Evolutionary conservation across 352 stramenopile genomes (phyloP).

Genomic region (Phytophthora citrophthora): DNA sequence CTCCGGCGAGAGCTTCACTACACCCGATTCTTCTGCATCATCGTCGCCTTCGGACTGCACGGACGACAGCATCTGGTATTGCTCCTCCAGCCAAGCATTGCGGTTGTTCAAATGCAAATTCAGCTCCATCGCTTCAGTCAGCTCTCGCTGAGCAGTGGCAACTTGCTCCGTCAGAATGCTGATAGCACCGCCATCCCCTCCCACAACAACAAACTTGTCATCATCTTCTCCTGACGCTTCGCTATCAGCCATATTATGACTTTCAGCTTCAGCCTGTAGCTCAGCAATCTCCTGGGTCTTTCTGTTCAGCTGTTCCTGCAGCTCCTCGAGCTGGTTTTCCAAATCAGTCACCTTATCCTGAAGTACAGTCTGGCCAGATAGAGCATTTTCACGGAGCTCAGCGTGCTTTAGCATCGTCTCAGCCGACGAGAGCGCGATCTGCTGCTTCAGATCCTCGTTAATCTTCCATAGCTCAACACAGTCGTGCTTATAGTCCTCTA

Average conservation of each 20-base stretch:
- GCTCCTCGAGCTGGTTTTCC: slow-evolving; percentile 61
- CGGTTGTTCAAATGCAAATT: slow-evolving; percentile 83
- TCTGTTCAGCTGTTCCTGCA: slow-evolving; percentile 67
- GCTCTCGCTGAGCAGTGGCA: slow-evolving; percentile 65
- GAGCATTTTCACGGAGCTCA: slow-evolving; percentile 60
- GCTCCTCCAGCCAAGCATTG: slow-evolving; percentile 81
- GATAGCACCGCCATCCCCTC: slow-evolving; percentile 53
- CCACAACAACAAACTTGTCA: slow-evolving; percentile 56
- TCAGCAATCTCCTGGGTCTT: slow-evolving; percentile 61
- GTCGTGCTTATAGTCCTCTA: slow-evolving; percentile 84
- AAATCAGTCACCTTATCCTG: slow-evolving; percentile 64
- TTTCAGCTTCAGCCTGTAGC: slow-evolving; percentile 39
- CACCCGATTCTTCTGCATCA: slow-evolving; percentile 35
- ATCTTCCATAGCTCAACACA: slow-evolving; percentile 80
- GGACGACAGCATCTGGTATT: slow-evolving; percentile 57
- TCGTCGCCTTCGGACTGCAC: slow-evolving; percentile 41
- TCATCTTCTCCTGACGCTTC: slow-evolving; percentile 32
- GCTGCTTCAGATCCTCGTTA: slow-evolving; percentile 84
- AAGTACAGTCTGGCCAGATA: slow-evolving; percentile 56
- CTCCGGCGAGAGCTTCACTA: slow-evolving; percentile 31
- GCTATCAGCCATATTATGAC: slow-evolving; percentile 7
- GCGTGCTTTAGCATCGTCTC: slow-evolving; percentile 67
- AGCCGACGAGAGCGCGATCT: slow-evolving; percentile 61
- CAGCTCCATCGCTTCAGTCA: slow-evolving; percentile 86
- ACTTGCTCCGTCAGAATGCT: slow-evolving; percentile 78